Evolutionary conservation across 1,139 yeast species (phyloP), one percentile per base, ranked within the genome.

Genomic region (Ogataea hybrid): DNA sequence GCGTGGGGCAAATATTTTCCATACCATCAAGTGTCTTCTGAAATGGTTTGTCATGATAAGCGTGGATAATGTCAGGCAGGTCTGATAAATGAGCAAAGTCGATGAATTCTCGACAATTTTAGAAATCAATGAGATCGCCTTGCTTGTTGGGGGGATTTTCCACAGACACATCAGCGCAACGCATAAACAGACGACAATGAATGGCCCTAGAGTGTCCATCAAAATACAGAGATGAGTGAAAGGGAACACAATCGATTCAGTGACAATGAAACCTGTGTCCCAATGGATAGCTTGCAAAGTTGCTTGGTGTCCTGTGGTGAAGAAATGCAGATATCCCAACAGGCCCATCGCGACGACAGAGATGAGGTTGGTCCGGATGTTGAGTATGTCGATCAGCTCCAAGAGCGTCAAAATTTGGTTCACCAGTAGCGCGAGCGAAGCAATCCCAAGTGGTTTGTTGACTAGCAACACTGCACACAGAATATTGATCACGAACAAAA

Each of bases 1-100:
- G 50, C 98, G 73, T 3, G 99, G 99, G 0, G 98, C 97, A 68
- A 94, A 94, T 25, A 94, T 86, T 68, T 94, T 94, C 98, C 98
- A 94, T 27, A 94, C 96, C 98, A 94, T 94, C 56, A 94, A 73
- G 65, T 94, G 99, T 51, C 99, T 75, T 60, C 96, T 76, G 62
- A 92, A 87, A 57, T 83, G 79, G 18, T 92, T 82, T 0, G 96
- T 90, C 71, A 89, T 89, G 3, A 86, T 67, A 60, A 88, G 78
- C 32, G 94, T 78, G 37, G 86, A 77, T 42, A 86, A 62, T 27
- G 95, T 79, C 10, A 86, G 68, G 23, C 83, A 68, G 11, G 87
- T 75, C 51, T 86, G 88, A 57, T 89, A 88, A 3, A 87, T 73
- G 29, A 86, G 56, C 41, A 83, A 63, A 8, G 86, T 75, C 11